Base-by-base conservation (phyloP, 23 red algal genomes). In the Porphyridium purpureum region DNA sequence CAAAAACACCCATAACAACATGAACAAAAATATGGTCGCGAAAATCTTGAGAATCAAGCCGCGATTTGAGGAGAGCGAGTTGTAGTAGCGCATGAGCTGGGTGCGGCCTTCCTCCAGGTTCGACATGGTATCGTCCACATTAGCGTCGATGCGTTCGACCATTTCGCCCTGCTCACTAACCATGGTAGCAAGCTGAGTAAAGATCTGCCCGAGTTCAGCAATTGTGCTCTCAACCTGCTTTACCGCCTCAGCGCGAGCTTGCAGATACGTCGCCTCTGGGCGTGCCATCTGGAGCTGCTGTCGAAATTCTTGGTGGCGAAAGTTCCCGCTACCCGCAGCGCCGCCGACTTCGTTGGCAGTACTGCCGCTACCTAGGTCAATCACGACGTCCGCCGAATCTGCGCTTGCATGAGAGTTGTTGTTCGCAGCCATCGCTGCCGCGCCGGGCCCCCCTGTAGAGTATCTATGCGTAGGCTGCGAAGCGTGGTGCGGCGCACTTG, bases 141-240 rank as follows among this genome's bases (percentile, higher is more conserved):
- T 98, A 19, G 75, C 81, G 34, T 98, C 90, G 29, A 98, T 98
- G 35, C 90, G 44, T 57, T 98, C 78, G 15, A 98, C 90, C 27
- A 98, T 34, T 42, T 98, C 90, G 24, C 90, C 90, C 57, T 98
- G 90, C 44, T 98, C 90, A 1, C 79, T 65, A 29, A 98, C 90
- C 90, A 98, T 98, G 6, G 70, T 83, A 4, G 90, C 77, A 4
- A 98, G 70, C 64, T 98, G 90, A 54, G 85, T 76, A 55, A 98
- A 98, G 44, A 98, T 98, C 55, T 98, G 90, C n/a, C 90, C 90
- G 15, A 98, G 49, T 55, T 98, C 90, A 3, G 86, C 79, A 57
- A 98, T 98, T 23, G 90, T 98, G 26, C 67, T 80, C 51, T 98
- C 90, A 6, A 98, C 81, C 31, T 85, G 78, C 35, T 70, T 36